Percentiles rank a stretch among this genome's conserved stretches.
Conservation (phyloP, 2,329 filamentous ascomycete genomes). For the Fusarium pseudoanthophilum region DNA sequence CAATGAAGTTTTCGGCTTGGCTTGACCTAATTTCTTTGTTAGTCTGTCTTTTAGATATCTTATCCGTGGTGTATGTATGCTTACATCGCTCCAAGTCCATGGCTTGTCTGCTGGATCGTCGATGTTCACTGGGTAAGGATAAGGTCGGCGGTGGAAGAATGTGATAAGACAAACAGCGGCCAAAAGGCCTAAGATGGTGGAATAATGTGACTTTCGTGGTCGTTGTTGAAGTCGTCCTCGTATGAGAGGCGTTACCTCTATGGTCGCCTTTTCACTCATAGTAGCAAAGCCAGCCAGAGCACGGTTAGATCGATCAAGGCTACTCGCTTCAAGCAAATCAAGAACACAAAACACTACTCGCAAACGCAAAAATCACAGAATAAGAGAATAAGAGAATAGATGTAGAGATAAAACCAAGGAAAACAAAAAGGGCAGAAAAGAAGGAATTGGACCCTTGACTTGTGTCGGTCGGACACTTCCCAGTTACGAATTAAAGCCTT, state of each 20-base stretch:
- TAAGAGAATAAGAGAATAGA: not conserved
- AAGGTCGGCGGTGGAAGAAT: conserved; percentile 37
- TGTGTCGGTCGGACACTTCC: not conserved
- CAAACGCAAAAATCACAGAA: not conserved
- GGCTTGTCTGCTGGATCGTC: conserved; percentile 8
- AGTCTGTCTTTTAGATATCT: not conserved
- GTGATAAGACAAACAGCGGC: conserved; percentile 28
- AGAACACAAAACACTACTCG: not conserved
- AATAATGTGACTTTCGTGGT: conserved; percentile 6
- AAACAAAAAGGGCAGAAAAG: not conserved
- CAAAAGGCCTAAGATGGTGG: conserved; percentile 32
- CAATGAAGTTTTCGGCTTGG: conserved; percentile 46
- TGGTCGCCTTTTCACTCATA: conserved; percentile 34
- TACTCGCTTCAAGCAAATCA: not conserved
- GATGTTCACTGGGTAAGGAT: not conserved
- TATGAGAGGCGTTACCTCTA: conserved; percentile 30
- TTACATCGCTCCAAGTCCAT: conserved; percentile 45
- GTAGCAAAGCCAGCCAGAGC: not conserved
- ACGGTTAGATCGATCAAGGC: not conserved
- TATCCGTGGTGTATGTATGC: not conserved
- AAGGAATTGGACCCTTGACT: conserved; percentile 3
- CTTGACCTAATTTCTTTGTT: conserved; percentile 47
- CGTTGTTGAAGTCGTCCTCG: conserved; percentile 6
- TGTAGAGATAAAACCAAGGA: not conserved
- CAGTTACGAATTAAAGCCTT: conserved; percentile 19